phyloP scores from a whole-genome alignment of 306 rosid species.

The Parietaria judaica region DNA sequence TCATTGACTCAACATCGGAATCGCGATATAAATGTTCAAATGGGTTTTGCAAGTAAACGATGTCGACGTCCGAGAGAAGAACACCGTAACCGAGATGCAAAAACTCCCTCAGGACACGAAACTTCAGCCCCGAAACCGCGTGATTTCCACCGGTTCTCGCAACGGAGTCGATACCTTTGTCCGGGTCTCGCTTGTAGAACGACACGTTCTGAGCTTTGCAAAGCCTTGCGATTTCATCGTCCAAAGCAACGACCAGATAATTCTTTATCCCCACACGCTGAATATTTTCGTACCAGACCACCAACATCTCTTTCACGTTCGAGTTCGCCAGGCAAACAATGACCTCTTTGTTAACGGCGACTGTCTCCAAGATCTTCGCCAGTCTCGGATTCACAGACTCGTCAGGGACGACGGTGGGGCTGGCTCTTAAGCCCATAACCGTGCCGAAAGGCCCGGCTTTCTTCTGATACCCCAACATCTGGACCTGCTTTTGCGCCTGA shows the following conservation, averaged over 20 bases:
- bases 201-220: slow-evolving; percentile 63
- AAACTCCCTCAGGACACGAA: slow-evolving; percentile 80
- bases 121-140: slow-evolving; percentile 72
- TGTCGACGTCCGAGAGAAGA: slow-evolving; percentile 88
- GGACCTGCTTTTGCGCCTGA: slow-evolving; percentile 75
- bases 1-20: slow-evolving; percentile 90
- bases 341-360: slow-evolving; percentile 57
- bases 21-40: slow-evolving; percentile 61
- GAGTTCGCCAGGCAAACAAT: slow-evolving; percentile 83
- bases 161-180: slow-evolving; percentile 48
- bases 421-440: slow-evolving; percentile 63
- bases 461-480: slow-evolving; percentile 47
- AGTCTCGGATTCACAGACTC: slow-evolving; percentile 79
- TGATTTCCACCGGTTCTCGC: slow-evolving; percentile 66
- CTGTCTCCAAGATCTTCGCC: slow-evolving; percentile 66
- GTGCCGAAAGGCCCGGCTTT: slow-evolving; percentile 84
- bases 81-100: slow-evolving; percentile 81
- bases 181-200: slow-evolving; percentile 64
- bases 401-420: slow-evolving; percentile 61
- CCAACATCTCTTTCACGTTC: slow-evolving; percentile 79
- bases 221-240: slow-evolving; percentile 42
- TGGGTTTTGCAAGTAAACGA: slow-evolving; percentile 82
- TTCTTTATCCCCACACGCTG: slow-evolving; percentile 64
- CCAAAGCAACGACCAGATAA: slow-evolving; percentile 84
- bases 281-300: slow-evolving; percentile 68